Percentiles rank a stretch among this genome's conserved stretches.
Evolutionary conservation across 208 protist genomes (phyloP).

Genomic region (Strigomonas culicis): DNA sequence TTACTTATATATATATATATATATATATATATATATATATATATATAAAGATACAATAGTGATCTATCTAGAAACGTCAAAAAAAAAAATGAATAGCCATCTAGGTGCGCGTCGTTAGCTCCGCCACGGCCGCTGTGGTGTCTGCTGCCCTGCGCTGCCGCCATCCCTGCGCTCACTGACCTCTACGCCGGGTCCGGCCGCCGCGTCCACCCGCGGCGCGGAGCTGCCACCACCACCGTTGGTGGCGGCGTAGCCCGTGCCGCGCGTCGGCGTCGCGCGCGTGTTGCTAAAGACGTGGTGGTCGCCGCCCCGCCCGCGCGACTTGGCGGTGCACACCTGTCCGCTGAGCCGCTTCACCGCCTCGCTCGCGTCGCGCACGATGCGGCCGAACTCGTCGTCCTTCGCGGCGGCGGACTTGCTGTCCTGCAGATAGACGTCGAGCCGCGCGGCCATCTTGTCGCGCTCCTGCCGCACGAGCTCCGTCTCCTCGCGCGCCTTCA

Average conservation of each 20-base stretch:
- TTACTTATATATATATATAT: neutral
- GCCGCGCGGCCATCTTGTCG: constrained; percentile 57
- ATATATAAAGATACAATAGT: neutral
- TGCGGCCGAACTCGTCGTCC: constrained; percentile 52
- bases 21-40: neutral
- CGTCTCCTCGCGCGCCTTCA: constrained; percentile 53
- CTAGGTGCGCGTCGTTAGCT: constrained; percentile 1
- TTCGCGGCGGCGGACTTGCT: constrained; percentile 37
- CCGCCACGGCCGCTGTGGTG: constrained; percentile 20
- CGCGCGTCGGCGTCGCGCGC: constrained; percentile 10
- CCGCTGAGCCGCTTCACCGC: constrained; percentile 44
- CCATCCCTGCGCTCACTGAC: neutral
- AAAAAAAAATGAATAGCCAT: neutral
- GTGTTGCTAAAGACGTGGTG: constrained; percentile 48
- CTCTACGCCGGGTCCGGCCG: neutral
- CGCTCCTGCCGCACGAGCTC: constrained; percentile 55
- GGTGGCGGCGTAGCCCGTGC: neutral
- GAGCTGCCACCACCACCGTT: neutral
- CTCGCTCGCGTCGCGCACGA: constrained; percentile 54
- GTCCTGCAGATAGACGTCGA: constrained; percentile 65
- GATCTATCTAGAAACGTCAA: neutral
- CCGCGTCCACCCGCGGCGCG: neutral
- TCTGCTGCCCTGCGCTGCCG: too few relatives aligned
- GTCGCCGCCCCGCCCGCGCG: constrained; percentile 16
- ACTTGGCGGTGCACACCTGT: constrained; percentile 31